Base-by-base conservation (phyloP, 129 eudicot genomes). In the Lactuca saligna region DNA sequence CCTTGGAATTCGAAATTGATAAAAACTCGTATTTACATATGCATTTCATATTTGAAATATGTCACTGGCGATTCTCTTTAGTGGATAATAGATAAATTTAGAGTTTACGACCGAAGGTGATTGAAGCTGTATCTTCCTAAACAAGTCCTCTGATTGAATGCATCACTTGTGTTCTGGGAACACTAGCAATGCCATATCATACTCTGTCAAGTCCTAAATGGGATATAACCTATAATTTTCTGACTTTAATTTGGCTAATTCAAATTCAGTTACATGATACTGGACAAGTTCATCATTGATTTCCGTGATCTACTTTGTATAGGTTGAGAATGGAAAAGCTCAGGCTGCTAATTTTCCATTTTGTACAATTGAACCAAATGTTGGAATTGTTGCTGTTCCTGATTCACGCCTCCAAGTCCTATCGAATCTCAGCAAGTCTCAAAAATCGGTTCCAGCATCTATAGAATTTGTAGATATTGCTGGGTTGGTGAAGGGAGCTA, bases 281-380 rank as follows among this genome's bases (percentile, higher is more conserved):
- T 7, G 44, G 9, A 39, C 44, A 39, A 39, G 44, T 39, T 46
- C 51, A 46, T 11, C 3, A 2, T 11, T 46, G 51, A 46, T 46
- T 16, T 70, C 62, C 38, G 48, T 48, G 68, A 20, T 25, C 33
- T 68, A 9, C 33, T 33, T 38, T 69, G 31, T 61, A 32, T 73
- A 72, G 82, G 97, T 93, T 67, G 98, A 93, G 68, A 93, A 93
- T 65, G 98, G 98, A 53, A 93, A 93, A 77, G 98, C 98, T 46
- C 98, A 93, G 73, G 98, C 98, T 78, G 98, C 98, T 57, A 93
- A 93, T 74, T 93, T 84, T 44, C 98, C 98, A 13, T 93, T 93
- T 74, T 93, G 98, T 71, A 93, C 98, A 13, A 93, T 93, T 70
- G 98, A 93, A 78, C 98, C 98, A 13, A 93, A 93, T 66, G 97